Conservation (phyloP, 768 basidiomycete species). For the Boletus pseudopeckii region DNA sequence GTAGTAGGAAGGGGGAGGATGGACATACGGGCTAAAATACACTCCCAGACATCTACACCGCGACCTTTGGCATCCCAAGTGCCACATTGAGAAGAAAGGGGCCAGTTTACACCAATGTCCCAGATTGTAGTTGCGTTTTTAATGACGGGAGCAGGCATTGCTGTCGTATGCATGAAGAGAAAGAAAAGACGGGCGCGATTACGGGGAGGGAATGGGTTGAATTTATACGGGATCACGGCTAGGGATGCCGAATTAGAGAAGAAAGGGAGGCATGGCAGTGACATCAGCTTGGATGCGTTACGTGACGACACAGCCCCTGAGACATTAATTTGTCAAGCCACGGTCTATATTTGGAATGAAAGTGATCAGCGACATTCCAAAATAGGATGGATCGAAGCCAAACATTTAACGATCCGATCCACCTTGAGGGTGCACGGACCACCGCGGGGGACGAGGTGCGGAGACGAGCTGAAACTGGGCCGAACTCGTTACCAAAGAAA, state of each 20-base stretch:
- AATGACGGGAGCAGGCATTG: slow-evolving; percentile 38
- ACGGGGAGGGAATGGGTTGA: slow-evolving; percentile 8
- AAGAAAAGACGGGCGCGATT: slow-evolving; percentile 1
- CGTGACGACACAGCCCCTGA: slow-evolving; percentile 28
- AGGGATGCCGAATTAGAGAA: slow-evolving; percentile 27
- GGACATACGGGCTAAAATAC: slow-evolving; percentile 56
- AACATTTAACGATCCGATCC: slow-evolving; percentile 22
- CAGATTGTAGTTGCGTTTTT: slow-evolving; percentile 67
- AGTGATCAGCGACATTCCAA: neutral
- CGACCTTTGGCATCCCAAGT: slow-evolving; percentile 65
- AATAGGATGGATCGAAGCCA: slow-evolving; percentile 1
- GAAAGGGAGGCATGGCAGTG: slow-evolving; percentile 30
- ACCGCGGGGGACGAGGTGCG: slow-evolving; percentile 5
- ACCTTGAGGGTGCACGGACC: neutral
- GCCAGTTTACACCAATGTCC: slow-evolving; percentile 67
- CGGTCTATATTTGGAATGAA: slow-evolving; percentile 12
- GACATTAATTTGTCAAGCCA: slow-evolving; percentile 16
- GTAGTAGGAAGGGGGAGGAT: neutral
- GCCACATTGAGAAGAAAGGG: slow-evolving; percentile 62
- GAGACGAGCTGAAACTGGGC: slow-evolving; percentile 13
- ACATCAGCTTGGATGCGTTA: slow-evolving; percentile 30
- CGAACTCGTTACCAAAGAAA: slow-evolving; percentile 23
- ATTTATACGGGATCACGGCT: slow-evolving; percentile 29
- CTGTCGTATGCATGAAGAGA: slow-evolving; percentile 19
- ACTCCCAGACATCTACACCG: slow-evolving; percentile 76